Evolutionary conservation across 257 asterid species (phyloP).

Genomic region (Gentiana straminea): DNA sequence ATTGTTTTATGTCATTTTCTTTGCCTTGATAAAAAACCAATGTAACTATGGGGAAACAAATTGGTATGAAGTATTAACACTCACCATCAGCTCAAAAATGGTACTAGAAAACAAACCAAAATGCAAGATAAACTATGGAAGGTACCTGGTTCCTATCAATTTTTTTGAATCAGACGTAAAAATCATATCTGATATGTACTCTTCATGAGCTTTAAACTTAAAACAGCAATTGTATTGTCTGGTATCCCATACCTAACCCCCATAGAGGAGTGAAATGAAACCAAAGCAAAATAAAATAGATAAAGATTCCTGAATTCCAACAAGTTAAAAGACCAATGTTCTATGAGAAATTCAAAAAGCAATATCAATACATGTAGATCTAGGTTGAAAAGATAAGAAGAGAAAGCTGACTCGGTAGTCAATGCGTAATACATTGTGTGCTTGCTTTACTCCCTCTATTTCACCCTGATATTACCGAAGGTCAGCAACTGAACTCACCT

Average conservation of each 20-base stretch:
- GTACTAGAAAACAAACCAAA: no score
- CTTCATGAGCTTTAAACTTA: slow-evolving; percentile 68
- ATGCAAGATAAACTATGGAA: neutral
- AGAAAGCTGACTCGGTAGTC: neutral
- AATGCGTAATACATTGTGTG: neutral
- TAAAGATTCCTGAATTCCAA: neutral
- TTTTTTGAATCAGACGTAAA: slow-evolving; percentile 72
- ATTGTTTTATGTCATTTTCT: no score
- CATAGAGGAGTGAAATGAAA: slow-evolving; percentile 3
- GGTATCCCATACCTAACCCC: slow-evolving; percentile 76
- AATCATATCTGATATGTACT: slow-evolving; percentile 78
- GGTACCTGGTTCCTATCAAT: slow-evolving; percentile 68
- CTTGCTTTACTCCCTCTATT: neutral
- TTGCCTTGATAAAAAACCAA: no score
- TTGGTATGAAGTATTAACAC: no score
- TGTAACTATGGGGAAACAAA: no score
- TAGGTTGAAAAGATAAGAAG: neutral
- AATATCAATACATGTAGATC: neutral
- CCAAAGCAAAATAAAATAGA: neutral
- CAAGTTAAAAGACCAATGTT: neutral
- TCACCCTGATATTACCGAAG: neutral
- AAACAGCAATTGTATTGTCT: slow-evolving; percentile 73
- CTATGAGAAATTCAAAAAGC: neutral
- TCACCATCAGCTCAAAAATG: no score
- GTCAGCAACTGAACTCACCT: slow-evolving; percentile 34